Conservation (phyloP, 2,329 filamentous ascomycete species). For the Hysterium pulicare region DNA sequence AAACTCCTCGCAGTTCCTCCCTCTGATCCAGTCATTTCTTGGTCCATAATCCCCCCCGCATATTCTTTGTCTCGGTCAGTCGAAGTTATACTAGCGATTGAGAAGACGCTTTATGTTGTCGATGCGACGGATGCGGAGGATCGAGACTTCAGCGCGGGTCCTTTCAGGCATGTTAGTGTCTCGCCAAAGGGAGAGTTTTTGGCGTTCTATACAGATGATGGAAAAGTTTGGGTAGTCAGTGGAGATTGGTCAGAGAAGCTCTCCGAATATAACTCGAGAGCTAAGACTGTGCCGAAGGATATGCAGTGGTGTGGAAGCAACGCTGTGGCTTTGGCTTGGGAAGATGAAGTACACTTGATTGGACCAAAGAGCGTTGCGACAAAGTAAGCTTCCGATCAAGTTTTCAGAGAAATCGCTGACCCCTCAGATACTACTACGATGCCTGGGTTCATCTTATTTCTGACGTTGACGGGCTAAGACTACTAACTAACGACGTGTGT, state of each 20-base stretch:
- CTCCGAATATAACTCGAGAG: conserved; percentile 86
- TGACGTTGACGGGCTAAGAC: conserved; percentile 82
- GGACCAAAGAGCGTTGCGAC: conserved; percentile 75
- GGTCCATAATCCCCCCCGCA: conserved; percentile 83
- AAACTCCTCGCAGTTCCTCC: conserved; percentile 75
- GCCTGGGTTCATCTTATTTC: conserved; percentile 84
- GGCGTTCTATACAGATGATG: conserved; percentile 80
- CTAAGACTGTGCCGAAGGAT: conserved; percentile 78
- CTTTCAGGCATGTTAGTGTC: conserved; percentile 85
- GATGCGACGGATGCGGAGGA: conserved; percentile 91
- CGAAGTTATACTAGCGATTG: conserved; percentile 84
- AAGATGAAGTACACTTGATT: conserved; percentile 93
- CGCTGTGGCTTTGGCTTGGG: conserved; percentile 90
- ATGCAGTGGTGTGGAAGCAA: conserved; percentile 97
- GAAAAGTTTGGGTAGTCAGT: conserved; percentile 85
- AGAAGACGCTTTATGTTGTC: conserved; percentile 77
- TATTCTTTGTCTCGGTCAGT: conserved; percentile 90
- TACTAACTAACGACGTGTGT: conserved; percentile 91
- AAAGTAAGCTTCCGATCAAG: conserved; percentile 42
- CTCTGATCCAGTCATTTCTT: conserved; percentile 76
- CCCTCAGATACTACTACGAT: conserved; percentile 76
- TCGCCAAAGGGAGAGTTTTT: conserved; percentile 88
- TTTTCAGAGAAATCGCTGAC: conserved; percentile 6
- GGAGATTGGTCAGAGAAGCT: conserved; percentile 92
- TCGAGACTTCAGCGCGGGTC: conserved; percentile 83